Conservation (phyloP, 768 basidiomycete genomes). For the Mrakia hoshinonis region DNA sequence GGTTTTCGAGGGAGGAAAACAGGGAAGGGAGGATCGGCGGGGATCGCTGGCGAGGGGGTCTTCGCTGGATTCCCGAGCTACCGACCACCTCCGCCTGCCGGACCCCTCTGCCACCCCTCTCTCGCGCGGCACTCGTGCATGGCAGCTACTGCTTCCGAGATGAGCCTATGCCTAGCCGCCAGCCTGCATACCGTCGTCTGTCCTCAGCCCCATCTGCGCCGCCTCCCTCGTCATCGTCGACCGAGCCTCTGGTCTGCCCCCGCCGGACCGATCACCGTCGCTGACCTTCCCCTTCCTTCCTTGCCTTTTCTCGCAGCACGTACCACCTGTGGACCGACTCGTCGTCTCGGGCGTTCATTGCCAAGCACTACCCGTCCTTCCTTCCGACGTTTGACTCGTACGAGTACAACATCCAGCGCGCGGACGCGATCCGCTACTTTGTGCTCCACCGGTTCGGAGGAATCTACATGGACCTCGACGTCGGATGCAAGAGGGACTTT, state of each 20-base stretch:
- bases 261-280: slow-evolving; percentile 15
- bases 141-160: no score
- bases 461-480: slow-evolving; percentile 90
- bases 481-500: slow-evolving; percentile 77
- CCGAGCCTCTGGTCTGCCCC: no score
- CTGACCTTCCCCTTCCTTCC: slow-evolving; percentile 27
- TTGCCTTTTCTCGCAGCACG: slow-evolving; percentile 51
- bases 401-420: slow-evolving; percentile 83
- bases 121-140: no score
- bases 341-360: slow-evolving; percentile 79
- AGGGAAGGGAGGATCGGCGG: no score
- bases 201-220: background rate
- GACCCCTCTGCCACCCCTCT: no score
- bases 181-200: no score
- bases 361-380: slow-evolving; percentile 80
- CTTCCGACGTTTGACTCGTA: slow-evolving; percentile 88
- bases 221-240: background rate
- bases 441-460: slow-evolving; percentile 92
- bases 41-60: no score
- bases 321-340: slow-evolving; percentile 98
- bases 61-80: no score
- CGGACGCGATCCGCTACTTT: slow-evolving; percentile 96
- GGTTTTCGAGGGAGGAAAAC: no score
- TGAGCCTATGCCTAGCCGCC: no score
- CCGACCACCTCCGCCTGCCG: no score